Evolutionary conservation across 2,329 filamentous ascomycete species (phyloP), one percentile per base, ranked within the genome.

Genomic region (Gyromitra esculenta): DNA sequence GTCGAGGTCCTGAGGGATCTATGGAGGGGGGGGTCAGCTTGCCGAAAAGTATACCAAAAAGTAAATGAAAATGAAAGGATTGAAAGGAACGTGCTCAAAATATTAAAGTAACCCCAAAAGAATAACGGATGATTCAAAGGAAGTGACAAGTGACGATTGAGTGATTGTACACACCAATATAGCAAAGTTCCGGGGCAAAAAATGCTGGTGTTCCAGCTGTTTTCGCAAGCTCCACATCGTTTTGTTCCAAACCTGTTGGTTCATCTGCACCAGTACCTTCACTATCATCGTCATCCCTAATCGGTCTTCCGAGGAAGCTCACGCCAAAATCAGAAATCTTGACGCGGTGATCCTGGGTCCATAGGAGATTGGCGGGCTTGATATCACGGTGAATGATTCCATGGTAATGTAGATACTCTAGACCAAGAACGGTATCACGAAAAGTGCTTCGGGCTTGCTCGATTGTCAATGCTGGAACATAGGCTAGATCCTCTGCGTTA

Each of bases 291-390:
- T 92, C 92, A 60, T 97, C 93, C 50, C 92, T 88, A 74, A 94
- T 92, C 0, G 93, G 93, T 65, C 93, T 90, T 37, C 96, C 96
- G 78, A 99, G 93, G 83, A 98, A 99, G 0, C 96, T 99, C 0
- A 99, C 96, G 41, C 96, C 96, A 85, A 99, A 99, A 82, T 99
- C 96, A 4, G 96, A 98, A 77, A 99, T 99, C 86, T 99, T 99
- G 82, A 97, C 93, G 13, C 91, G 90, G 80, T 94, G 90, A 79
- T 94, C 91, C 80, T 86, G 90, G 65, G 93, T 96, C 86, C 95
- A 94, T 5, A 99, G 87, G 5, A 99, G 87, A 82, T 98, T 98
- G 48, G 95, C 94, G 0, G 92, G 92, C 82, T 94, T 95, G 83
- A 95, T 94, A 81, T 95, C 92, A 64, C 92, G 89, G 81, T 95